Evolutionary conservation across 2,329 filamentous ascomycete genomes (phyloP), one percentile per base, ranked within the genome.

Genomic region (Ilyonectria sp.): DNA sequence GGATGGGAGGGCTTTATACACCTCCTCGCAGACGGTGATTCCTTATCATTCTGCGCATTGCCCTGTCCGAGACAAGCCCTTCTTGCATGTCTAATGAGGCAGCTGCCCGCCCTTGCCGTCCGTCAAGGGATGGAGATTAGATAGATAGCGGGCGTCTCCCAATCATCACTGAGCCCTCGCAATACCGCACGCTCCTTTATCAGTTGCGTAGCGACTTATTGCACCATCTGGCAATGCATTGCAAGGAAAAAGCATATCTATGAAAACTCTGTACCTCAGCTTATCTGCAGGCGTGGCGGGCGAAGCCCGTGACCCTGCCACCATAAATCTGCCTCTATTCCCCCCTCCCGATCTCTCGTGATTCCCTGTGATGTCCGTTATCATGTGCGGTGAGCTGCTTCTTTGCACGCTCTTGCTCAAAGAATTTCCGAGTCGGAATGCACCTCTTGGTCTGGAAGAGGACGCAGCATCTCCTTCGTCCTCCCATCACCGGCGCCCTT

Each of bases 111-210:
- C 62, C 56, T 58, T 69, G 59, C 72, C 64, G 63, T 67, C 54
- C 44, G 63, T 67, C 59, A 63, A 72, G 63, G 71, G 63, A 66
- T 68, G 49, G 50, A 75, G 73, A 75, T 75, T 75, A 75, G 73
- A 74, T 75, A 75, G 53, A 61, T 26, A 31, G 60, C 19, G 53
- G 57, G 37, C 47, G 13, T 60, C 63, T 75, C 71, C 73, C 73
- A 75, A 75, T 75, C 73, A 75, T 67, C 53, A 67, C 65, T 53
- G 67, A 59, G 59, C 60, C 53, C 50, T 69, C 56, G 71, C 66
- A 54, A 47, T 64, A 63, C 52, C 61, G 58, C 70, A 68, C 55
- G 58, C 50, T 68, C 33, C 57, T 68, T 66, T 74, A 73, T 74
- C 70, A 70, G 71, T 37, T 65, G 55, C 56, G 63, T 71, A 74